These are phyloP conservation scores for Pyricularia sp. DNA, from an alignment of 2,329 filamentous ascomycete species.

Conservation along the genomic window DNA sequence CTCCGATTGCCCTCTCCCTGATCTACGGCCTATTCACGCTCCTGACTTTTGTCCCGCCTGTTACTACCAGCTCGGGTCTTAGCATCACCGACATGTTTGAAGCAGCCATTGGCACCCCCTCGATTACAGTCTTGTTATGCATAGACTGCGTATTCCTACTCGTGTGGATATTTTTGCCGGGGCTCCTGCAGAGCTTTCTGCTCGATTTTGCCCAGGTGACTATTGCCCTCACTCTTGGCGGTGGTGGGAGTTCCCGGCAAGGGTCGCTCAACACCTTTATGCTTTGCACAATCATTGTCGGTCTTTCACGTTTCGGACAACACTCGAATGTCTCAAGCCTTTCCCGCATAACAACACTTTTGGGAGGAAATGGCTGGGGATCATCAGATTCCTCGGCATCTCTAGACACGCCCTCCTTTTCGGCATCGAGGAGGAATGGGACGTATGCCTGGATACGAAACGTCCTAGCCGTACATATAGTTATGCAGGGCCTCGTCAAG, in stretches of 20 bases:
- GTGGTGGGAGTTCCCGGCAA: conserved; percentile 58
- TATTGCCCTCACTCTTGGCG: conserved; percentile 83
- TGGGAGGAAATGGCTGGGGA: conserved; percentile 17
- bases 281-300: conserved; percentile 60
- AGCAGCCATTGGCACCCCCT: conserved; percentile 75
- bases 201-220: conserved; percentile 88
- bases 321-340: conserved; percentile 33
- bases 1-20: conserved; percentile 76
- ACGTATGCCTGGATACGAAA: conserved; percentile 60
- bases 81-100: conserved; percentile 90
- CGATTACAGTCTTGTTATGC: conserved; percentile 72
- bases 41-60: conserved; percentile 82
- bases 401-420: conserved; percentile 31
- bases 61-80: conserved; percentile 66
- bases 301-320: conserved; percentile 41
- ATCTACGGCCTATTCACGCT: conserved; percentile 90
- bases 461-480: conserved; percentile 63
- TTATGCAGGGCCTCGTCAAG: conserved; percentile 63
- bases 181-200: conserved; percentile 77
- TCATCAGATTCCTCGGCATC: conserved; percentile 35
- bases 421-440: conserved; percentile 44
- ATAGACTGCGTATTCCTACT: conserved; percentile 77
- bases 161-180: conserved; percentile 82
- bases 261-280: conserved; percentile 64
- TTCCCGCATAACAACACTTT: conserved; percentile 27